Evolutionary conservation across 83 land plant genomes (phyloP), one percentile per base, ranked within the genome.

Genomic region (Isoetes engelmannii): DNA sequence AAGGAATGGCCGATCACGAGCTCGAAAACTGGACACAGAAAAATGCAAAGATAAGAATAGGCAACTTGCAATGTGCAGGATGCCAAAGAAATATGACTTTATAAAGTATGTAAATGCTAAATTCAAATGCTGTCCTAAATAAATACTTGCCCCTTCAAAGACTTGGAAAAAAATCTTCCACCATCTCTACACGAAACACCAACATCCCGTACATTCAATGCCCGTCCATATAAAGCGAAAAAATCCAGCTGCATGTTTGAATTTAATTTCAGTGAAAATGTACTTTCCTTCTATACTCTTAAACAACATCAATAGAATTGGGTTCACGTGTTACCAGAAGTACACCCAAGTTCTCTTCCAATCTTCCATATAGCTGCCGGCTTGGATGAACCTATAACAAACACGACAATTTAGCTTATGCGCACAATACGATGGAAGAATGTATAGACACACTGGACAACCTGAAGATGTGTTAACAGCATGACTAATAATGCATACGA

Each of bases 401-500:
- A 59, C 13, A 43, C 17, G 41, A 9, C 15, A 21, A 63, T 61
- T 28, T 41, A 18, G 54, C 45, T 63, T 15, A 53, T 13, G 55
- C 1, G 13, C 15, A 53, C 13, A 53, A 53, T 15, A 12, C 55
- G 1, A 15, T 15, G 13, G 55, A 53, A 53, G 15, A 15, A 53
- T 15, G 15, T 13, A 63, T 4, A 5, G 0, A 47, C 4, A 3
- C 6, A 8, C 7, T 15, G 37, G 6, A 18, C 44, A 63, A 85
- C 99, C 89, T 84, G 90, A 71, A 95, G 72, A 78, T 86, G 84
- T 46, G 86, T 82, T 53, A 95, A 80, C 6, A 95, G 74, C 99
- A 91, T 95, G 44, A 83, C 74, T 64, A 91, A 91, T 42, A 95
- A 82, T 0, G 97, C 97, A 84, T 95, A 95, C 1, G 99, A 95